Percentiles rank a stretch among this genome's conserved stretches.
These are phyloP conservation scores for Vachellia collinsii DNA, from an alignment of 306 rosid species.

Conservation along the genomic window DNA sequence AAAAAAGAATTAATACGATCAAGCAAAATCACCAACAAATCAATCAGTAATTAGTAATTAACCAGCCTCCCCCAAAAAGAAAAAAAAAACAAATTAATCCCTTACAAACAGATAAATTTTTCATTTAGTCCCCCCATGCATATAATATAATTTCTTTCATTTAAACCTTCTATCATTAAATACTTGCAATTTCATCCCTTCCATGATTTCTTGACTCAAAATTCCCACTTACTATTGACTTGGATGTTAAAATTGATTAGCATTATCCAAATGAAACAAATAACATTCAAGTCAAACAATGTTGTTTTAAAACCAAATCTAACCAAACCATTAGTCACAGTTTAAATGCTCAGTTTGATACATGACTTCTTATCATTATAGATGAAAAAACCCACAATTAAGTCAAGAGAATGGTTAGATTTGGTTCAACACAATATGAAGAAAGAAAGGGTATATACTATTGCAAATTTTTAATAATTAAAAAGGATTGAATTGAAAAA, in stretches of 20 bases:
- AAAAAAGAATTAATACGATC: constrained; percentile 32
- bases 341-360: not conserved
- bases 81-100: constrained; percentile 6
- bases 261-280: not conserved
- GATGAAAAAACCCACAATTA: not conserved
- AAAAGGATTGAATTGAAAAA: not conserved
- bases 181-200: not conserved
- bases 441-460: not conserved
- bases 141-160: not conserved
- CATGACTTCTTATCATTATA: not conserved
- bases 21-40: constrained; percentile 59
- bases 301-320: not conserved
- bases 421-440: not conserved
- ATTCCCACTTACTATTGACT: not conserved
- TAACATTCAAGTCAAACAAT: not conserved
- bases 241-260: not conserved
- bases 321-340: not conserved
- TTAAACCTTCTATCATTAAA: not conserved
- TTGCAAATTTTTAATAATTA: not conserved
- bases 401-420: not conserved
- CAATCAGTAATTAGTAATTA: constrained; percentile 49
- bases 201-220: no score
- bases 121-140: not conserved
- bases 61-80: constrained; percentile 41
- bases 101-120: not conserved